Conservation (phyloP, 345 rosid species). For the Orychophragmus violaceus region DNA sequence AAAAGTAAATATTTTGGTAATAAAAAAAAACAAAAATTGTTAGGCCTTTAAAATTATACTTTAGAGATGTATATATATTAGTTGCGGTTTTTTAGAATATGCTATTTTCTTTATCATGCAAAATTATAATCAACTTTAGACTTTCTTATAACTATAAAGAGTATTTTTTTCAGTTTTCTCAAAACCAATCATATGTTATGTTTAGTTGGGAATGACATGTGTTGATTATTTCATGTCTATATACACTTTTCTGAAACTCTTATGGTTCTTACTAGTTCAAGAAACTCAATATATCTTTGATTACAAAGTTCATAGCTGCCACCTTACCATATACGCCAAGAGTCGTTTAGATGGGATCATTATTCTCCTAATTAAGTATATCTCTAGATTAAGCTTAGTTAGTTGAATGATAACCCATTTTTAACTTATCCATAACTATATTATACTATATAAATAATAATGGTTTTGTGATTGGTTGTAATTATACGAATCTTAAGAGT, state of each 20-base stretch:
- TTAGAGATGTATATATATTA: neutral
- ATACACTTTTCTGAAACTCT: neutral
- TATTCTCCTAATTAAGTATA: constrained; percentile 1
- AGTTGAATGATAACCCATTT: neutral
- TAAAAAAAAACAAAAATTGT: neutral
- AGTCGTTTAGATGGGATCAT: neutral
- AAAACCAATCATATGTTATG: neutral
- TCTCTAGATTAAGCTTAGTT: neutral
- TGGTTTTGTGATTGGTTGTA: constrained; percentile 16
- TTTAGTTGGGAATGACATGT: constrained; percentile 5
- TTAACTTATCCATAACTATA: neutral
- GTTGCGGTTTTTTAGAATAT: neutral
- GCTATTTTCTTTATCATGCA: neutral
- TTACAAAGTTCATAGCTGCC: neutral
- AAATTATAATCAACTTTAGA: neutral
- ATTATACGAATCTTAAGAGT: constrained; percentile 18
- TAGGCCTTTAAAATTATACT: neutral
- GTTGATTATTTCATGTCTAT: neutral
- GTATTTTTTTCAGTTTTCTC: neutral
- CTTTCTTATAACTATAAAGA: neutral
- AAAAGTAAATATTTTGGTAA: neutral
- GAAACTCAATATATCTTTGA: neutral
- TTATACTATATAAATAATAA: neutral
- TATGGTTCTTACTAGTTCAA: constrained; percentile 2
- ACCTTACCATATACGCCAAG: constrained; percentile 23